phyloP scores from a whole-genome alignment of 352 stramenopile genomes.

The Globisporangium alternatum region DNA sequence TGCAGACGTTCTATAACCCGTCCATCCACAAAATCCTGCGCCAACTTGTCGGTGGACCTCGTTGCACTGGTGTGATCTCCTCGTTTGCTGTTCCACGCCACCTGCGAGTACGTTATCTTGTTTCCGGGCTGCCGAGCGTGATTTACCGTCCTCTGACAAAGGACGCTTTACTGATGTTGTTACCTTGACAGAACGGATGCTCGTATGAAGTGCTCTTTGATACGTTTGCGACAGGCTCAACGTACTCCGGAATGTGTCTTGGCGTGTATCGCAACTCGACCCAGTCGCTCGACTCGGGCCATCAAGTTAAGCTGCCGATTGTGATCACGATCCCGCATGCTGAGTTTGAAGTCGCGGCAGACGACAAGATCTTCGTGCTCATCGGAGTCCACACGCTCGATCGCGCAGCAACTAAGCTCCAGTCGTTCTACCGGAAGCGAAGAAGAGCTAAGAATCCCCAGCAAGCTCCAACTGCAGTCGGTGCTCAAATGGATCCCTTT shows the following conservation, averaged over 20 bases:
- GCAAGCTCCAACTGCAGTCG: not conserved
- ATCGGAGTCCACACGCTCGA: constrained; percentile 71
- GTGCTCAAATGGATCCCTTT: constrained; percentile 2
- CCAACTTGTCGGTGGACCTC: constrained; percentile 70
- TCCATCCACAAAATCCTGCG: constrained; percentile 86
- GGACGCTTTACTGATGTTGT: not conserved
- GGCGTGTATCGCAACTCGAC: constrained; percentile 71
- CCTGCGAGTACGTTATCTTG: constrained; percentile 34
- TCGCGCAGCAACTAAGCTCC: constrained; percentile 56
- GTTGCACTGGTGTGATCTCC: constrained; percentile 73
- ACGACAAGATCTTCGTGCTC: constrained; percentile 68
- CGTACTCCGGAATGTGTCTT: constrained; percentile 64
- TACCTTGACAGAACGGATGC: constrained; percentile 24
- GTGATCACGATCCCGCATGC: constrained; percentile 70
- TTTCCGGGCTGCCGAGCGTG: not conserved
- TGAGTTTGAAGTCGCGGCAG: constrained; percentile 43
- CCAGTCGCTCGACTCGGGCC: constrained; percentile 36
- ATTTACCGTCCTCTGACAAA: too few relatives aligned
- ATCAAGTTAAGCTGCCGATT: constrained; percentile 61
- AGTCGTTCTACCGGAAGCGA: constrained; percentile 41
- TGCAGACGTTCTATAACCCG: constrained; percentile 78
- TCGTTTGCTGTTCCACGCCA: constrained; percentile 45
- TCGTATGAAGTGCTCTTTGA: constrained; percentile 70
- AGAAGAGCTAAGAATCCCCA: not conserved
- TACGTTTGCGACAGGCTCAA: constrained; percentile 42